Evolutionary conservation across 495 filamentous ascomycete genomes (phyloP), one percentile per base, ranked within the genome.

Genomic region (Hypoxylon perforatum): DNA sequence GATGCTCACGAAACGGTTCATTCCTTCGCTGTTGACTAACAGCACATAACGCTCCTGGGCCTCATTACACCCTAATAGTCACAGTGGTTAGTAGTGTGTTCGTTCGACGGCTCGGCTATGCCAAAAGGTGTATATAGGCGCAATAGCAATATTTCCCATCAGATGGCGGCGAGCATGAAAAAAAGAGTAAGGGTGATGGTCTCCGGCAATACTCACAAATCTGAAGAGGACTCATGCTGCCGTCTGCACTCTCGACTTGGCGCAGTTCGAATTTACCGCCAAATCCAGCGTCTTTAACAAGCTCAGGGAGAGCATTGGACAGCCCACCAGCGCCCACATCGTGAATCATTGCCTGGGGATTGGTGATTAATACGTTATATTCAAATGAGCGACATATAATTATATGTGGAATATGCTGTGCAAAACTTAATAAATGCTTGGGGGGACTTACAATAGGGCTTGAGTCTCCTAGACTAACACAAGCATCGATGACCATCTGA

Each of bases 1-100:
- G 67, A 98, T 97, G 48, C 84, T 85, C 41, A 88, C 89, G 78
- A 98, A 98, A 25, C 85, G 88, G 62, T 93, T 91, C 72, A 98
- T 86, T 30, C 87, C 81, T 2, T 93, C 90, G 55, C 85, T 84
- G 33, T 91, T 90, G 61, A 99, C 86, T 10, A 93, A 85, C 66
- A 97, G 73, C 15, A 98, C 95, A 66, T 97, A 99, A 72, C 95
- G 83, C 77, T 99, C 95, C 69, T 99, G 95, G 1, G 95, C 96
- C 70, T 97, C 94, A 67, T 92, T 94, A 78, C 94, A 97, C 72
- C 72, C 70, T 58, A 10, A 22, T 54, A 30, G 45, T 11, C 30
- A 38, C n/a, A 49, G 14, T 8, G 23, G 25, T 57, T 61, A 53
- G 55, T 23, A 9, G 36, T 18, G 21, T 22, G n/a, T n/a, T 22